These are phyloP conservation scores for Sporothrix curviconia DNA, from an alignment of 2,329 filamentous ascomycete genomes.

Conservation along the genomic window DNA sequence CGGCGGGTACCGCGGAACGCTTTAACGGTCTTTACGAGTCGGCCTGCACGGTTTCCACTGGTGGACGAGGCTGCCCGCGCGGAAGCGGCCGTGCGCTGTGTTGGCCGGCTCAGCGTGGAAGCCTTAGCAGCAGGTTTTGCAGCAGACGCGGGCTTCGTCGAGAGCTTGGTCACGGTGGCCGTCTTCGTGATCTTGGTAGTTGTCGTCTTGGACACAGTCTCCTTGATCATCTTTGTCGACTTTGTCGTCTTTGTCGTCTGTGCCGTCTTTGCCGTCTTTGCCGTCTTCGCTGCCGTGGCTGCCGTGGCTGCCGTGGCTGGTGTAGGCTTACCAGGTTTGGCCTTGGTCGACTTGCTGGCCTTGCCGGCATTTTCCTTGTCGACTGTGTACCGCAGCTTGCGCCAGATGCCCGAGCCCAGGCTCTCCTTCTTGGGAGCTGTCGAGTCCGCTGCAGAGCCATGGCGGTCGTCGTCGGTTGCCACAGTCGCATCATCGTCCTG, in stretches of 20 bases:
- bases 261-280: not conserved
- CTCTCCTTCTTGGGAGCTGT: not conserved
- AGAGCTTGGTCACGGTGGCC: not conserved
- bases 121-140: too few relatives aligned
- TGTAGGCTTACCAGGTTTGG: not conserved
- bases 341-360: not conserved
- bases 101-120: too few relatives aligned
- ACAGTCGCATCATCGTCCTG: not conserved
- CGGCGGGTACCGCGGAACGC: slow-evolving; percentile 11
- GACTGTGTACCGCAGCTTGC: slow-evolving; percentile 18
- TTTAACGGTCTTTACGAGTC: slow-evolving; percentile 3
- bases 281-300: not conserved
- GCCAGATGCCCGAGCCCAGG: slow-evolving; percentile 19
- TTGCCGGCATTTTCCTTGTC: slow-evolving; percentile 3
- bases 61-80: not conserved
- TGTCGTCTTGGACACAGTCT: not conserved
- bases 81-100: too few relatives aligned
- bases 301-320: not conserved
- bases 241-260: too few relatives aligned
- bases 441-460: not conserved
- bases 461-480: not conserved
- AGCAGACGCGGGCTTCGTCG: not conserved
- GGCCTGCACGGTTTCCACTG: not conserved
- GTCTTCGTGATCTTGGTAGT: not conserved
- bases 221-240: not conserved